These are phyloP conservation scores for Begonia loranthoides DNA, from an alignment of 306 rosid species.

Conservation along the genomic window DNA sequence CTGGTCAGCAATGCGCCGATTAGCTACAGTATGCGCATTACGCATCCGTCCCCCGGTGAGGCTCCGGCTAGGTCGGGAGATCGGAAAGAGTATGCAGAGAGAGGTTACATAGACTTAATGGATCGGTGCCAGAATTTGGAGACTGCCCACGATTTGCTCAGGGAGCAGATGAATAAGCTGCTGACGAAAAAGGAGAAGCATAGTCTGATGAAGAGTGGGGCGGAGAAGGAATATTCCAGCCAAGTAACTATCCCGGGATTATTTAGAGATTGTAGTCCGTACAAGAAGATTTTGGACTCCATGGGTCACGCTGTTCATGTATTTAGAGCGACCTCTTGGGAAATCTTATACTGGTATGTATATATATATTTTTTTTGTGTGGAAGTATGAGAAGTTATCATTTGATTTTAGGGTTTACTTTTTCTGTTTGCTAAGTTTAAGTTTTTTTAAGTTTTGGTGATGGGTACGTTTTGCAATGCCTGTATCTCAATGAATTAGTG, in stretches of 20 bases:
- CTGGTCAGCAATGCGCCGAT: too few relatives aligned
- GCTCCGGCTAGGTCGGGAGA: slow-evolving; percentile 12
- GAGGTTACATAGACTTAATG: slow-evolving; percentile 12
- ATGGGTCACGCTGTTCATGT: slow-evolving; percentile 57
- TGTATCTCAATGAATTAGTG: too few relatives aligned
- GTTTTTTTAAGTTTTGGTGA: background rate
- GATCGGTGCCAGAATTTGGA: slow-evolving; percentile 46
- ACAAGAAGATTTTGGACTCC: slow-evolving; percentile 32
- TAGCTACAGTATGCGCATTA: slow-evolving; percentile 17
- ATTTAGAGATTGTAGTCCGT: slow-evolving; percentile 27
- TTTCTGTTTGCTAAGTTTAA: too few relatives aligned
- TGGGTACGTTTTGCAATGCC: too few relatives aligned
- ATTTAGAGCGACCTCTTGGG: slow-evolving; percentile 29
- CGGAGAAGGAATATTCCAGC: background rate
- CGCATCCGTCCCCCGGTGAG: slow-evolving; percentile 12
- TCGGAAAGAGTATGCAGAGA: slow-evolving; percentile 15
- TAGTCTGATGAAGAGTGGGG: background rate
- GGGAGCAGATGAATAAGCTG: slow-evolving; percentile 27
- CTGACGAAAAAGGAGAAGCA: too few relatives aligned
- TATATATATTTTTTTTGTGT: background rate
- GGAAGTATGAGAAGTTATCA: too few relatives aligned
- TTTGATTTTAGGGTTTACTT: too few relatives aligned
- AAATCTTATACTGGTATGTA: slow-evolving; percentile 49
- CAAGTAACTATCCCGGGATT: slow-evolving; percentile 15
- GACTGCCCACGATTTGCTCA: slow-evolving; percentile 29